Base-by-base conservation (phyloP, 139 green algal species). In the Volvox reticuliferus region DNA sequence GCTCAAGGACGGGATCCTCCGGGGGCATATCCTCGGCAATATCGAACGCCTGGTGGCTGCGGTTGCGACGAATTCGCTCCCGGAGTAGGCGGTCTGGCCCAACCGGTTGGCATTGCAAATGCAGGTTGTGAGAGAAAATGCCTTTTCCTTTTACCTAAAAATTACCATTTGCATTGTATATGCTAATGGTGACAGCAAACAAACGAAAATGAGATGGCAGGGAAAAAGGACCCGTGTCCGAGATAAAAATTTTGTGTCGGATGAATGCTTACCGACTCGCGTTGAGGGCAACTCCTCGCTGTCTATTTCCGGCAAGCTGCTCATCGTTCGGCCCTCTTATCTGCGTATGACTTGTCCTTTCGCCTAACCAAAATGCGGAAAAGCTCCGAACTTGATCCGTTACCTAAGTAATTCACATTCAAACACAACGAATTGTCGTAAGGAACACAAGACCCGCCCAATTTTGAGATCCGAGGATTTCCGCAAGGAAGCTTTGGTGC, bases 51-150 rank as follows among this genome's bases (percentile, higher is more conserved):
- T 95, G 92, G 28, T 97, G 94, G 85, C 94, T 97, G 55, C 96
- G 93, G 81, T 95, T 97, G 62, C 97, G 96, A 18, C 96, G 93
- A 44, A 98, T 93, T n/a, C 96, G 94, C 91, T 98, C 95, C 30
- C 96, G 88, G 69, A 98, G 94, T 36, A 98, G 91, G 26, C 97
- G 97, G 87, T 97, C 97, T 98, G 94, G 32, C 32, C 3, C 37
- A 78, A 63, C 30, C n/a, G 37, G 13, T 44, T 37, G n/a, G n/a
- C 21, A 33, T 78, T 24, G 44, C 44, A 55, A 55, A 55, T 33
- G 30, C 22, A 78, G 30, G 16, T 12, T 28, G 32, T 36, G 30
- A 62, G 61, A 32, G 5, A 44, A 22, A 84, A 2, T 62, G 17
- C 16, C 19, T n/a, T 82, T 19, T 28, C n/a, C n/a, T 5, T 33